Evolutionary conservation across 495 filamentous ascomycete genomes (phyloP), one percentile per base, ranked within the genome.

Genomic region (Staphylotrichum longicolle): DNA sequence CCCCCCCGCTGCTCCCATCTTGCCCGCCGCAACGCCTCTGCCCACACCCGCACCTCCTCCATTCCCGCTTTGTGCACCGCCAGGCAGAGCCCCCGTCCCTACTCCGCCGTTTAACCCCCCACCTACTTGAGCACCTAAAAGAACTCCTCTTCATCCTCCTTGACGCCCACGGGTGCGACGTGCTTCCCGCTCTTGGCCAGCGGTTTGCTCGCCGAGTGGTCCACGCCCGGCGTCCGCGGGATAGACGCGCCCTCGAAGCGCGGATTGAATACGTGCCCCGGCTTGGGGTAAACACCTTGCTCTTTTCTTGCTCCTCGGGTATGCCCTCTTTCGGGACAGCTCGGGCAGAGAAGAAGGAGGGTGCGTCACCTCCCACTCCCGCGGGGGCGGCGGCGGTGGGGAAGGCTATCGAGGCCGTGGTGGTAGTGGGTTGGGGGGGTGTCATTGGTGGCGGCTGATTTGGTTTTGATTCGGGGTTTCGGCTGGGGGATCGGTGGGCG

Each of bases 151-250:
- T 10, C 35, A 4, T 70, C 67, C 33, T 61, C 65, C 40, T 63
- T 67, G 20, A 27, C 20, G 20, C 20, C 20, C 51, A 73, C 68
- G 8, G 74, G 72, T 0, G 75, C 64, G 0, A 77, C 75, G 34
- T 78, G 76, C 54, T 82, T 65, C 4, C 75, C 70, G 20, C 70
- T 74, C 51, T 74, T 82, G 3, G 75, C 78, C 0, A 95, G 77
- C 0, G 90, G 87, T 41, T 85, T 83, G 34, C 84, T 88, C 57
- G 84, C 87, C 33, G 77, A 85, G 65, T 94, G 90, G 64, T 96
- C 91, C 50, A 97, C 81, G n/a, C 92, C 92, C 0, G 88, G 86
- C 4, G 93, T 96, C 68, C 93, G 91, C 37, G 90, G 86, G 61
- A 96, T 93, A 0, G 90, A 91, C 0, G 92, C 90, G 62, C 88